Conservation (phyloP, 495 filamentous ascomycete species). For the Penicillium angulare region DNA sequence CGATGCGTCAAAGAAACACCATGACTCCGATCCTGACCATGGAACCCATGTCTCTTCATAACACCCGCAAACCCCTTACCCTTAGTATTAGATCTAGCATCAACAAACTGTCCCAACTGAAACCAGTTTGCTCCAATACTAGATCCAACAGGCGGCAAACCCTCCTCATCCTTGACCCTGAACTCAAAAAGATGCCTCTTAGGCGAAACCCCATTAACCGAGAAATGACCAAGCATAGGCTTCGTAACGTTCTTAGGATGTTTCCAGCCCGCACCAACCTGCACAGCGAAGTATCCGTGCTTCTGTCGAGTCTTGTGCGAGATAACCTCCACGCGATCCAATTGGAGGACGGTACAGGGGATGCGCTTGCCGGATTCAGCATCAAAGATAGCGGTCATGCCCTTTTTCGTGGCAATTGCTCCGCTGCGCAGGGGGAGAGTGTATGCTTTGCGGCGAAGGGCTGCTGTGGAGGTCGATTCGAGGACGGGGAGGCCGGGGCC, state of each 20-base stretch:
- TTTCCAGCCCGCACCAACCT: constrained; percentile 80
- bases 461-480: constrained; percentile 71
- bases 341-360: constrained; percentile 88
- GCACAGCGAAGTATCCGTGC: constrained; percentile 91
- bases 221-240: constrained; percentile 81
- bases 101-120: constrained; percentile 83
- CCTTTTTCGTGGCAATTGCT: constrained; percentile 82
- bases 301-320: constrained; percentile 74
- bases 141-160: constrained; percentile 69
- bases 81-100: constrained; percentile 71
- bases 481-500: constrained; percentile 51
- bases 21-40: constrained; percentile 87
- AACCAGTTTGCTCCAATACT: constrained; percentile 82
- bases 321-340: constrained; percentile 87
- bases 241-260: constrained; percentile 71
- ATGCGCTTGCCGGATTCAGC: constrained; percentile 69
- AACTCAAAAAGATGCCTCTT: constrained; percentile 86
- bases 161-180: constrained; percentile 67
- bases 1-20: constrained; percentile 92
- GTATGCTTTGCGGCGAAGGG: constrained; percentile 71
- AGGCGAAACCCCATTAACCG: constrained; percentile 70
- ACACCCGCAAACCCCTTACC: constrained; percentile 94
- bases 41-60: constrained; percentile 92
- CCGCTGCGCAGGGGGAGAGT: constrained; percentile 80
- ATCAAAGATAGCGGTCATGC: constrained; percentile 90